Conservation (phyloP, 495 filamentous ascomycete species). For the Neurospora tetrasperma region DNA sequence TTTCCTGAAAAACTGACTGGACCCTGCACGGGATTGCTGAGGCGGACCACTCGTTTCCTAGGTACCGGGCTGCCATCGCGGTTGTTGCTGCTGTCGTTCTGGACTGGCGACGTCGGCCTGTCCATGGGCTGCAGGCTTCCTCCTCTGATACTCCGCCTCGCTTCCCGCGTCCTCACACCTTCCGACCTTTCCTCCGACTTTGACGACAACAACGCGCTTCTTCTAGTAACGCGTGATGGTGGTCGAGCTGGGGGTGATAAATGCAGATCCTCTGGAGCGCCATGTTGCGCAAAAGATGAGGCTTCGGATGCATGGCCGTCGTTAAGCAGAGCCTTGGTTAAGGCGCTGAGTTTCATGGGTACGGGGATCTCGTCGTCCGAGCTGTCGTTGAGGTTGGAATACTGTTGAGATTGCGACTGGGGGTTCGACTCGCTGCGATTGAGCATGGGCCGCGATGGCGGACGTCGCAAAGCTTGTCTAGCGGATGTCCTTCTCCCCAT, state of each 20-base stretch:
- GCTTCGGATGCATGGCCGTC: conserved; percentile 38
- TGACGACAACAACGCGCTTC: conserved; percentile 25
- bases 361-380: conserved; percentile 64
- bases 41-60: conserved; percentile 47
- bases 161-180: conserved; percentile 15
- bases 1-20: not conserved
- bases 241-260: conserved; percentile 40
- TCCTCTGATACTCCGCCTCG: conserved; percentile 28
- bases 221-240: conserved; percentile 41
- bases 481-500: conserved; percentile 31
- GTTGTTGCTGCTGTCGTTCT: conserved; percentile 10
- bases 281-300: conserved; percentile 10
- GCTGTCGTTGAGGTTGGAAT: conserved; percentile 44
- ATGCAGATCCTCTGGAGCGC: conserved; percentile 40
- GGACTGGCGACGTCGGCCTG: conserved; percentile 27
- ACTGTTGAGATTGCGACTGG: conserved; percentile 14
- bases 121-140: conserved; percentile 27
- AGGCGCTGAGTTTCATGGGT: conserved; percentile 69
- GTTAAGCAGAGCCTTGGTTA: conserved; percentile 65
- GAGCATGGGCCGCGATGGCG: conserved; percentile 22
- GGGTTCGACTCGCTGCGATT: conserved; percentile 31
- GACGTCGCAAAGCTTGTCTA: conserved; percentile 32
- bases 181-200: conserved; percentile 10
- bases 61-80: conserved; percentile 30
- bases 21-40: conserved; percentile 32